phyloP scores from a whole-genome alignment of 768 basidiomycete genomes.

The Mycena amicta region DNA sequence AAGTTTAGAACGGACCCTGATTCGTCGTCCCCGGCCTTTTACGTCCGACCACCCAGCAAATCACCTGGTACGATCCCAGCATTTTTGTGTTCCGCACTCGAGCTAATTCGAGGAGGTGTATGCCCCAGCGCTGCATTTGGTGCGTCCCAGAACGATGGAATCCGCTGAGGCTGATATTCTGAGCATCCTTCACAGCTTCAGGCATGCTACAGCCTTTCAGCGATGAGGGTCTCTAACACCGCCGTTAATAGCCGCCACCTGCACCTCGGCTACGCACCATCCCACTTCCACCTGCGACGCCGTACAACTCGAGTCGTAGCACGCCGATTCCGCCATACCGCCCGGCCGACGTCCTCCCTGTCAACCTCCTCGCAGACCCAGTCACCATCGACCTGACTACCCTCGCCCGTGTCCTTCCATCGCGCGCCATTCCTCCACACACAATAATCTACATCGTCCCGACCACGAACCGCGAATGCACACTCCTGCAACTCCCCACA shows the following conservation, averaged over 20 bases:
- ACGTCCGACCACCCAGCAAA: no score
- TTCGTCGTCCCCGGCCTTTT: no score
- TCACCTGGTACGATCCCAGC: background rate
- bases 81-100: background rate
- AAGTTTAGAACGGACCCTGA: background rate
- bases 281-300: background rate
- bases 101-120: background rate
- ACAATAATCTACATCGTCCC: background rate
- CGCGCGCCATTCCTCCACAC: background rate
- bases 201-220: background rate
- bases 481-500: background rate
- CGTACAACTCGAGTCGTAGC: background rate
- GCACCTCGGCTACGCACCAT: background rate
- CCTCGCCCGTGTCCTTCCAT: background rate
- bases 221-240: background rate
- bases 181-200: background rate
- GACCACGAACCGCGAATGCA: background rate
- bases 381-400: background rate
- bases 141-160: no score
- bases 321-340: background rate
- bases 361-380: background rate
- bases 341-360: background rate
- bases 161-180: no score
- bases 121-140: background rate
- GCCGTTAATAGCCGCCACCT: background rate